phyloP scores from a whole-genome alignment of 768 basidiomycete genomes.

The Roridomyces roridus region DNA sequence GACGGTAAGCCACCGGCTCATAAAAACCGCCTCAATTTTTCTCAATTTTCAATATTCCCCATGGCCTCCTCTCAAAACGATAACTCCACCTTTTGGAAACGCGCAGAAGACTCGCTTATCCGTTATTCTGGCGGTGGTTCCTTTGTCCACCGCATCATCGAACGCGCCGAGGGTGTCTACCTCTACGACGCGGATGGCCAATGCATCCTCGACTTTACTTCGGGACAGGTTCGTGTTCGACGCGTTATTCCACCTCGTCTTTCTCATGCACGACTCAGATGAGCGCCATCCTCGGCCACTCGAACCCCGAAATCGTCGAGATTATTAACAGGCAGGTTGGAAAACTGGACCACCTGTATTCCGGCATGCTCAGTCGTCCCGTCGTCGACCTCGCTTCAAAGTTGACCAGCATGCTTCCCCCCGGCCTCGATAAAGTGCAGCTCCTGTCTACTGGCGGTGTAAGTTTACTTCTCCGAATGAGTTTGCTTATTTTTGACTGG shows the following conservation, averaged over 20 bases:
- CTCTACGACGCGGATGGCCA: slow-evolving; percentile 27
- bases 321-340: slow-evolving; percentile 17
- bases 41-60: not conserved
- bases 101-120: slow-evolving; percentile 24
- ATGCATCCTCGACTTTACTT: slow-evolving; percentile 26
- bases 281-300: slow-evolving; percentile 28
- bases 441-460: slow-evolving; percentile 19
- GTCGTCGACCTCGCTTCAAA: slow-evolving; percentile 24
- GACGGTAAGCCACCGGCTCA: not conserved
- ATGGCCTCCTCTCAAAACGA: slow-evolving; percentile 14
- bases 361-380: slow-evolving; percentile 25
- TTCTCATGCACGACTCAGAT: slow-evolving; percentile 5
- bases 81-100: slow-evolving; percentile 19
- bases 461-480: too few relatives aligned
- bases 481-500: too few relatives aligned
- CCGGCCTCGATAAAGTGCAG: slow-evolving; percentile 29
- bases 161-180: slow-evolving; percentile 25
- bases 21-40: slow-evolving; percentile 16
- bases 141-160: slow-evolving; percentile 26
- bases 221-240: slow-evolving; percentile 19
- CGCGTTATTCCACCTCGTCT: not conserved
- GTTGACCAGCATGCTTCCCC: slow-evolving; percentile 21
- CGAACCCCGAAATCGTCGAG: slow-evolving; percentile 25
- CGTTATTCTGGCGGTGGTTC: slow-evolving; percentile 24
- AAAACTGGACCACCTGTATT: slow-evolving; percentile 26